Percentiles rank a stretch among this genome's conserved stretches.
These are phyloP conservation scores for Aspergillus phoenicis DNA, from an alignment of 2,329 filamentous ascomycete species.

Conservation along the genomic window DNA sequence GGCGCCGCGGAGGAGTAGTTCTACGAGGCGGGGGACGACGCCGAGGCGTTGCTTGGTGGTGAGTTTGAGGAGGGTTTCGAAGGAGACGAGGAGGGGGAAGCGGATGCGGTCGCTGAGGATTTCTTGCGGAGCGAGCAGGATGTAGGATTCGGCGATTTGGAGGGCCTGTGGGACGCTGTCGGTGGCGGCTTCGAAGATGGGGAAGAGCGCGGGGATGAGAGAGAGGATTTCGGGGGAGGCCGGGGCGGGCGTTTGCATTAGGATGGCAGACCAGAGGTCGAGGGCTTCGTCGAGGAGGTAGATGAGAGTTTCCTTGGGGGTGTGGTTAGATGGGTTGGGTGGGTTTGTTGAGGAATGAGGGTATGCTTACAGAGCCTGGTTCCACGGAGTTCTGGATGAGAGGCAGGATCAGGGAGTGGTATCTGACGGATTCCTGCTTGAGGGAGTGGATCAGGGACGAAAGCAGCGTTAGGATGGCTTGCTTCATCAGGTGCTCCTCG, in stretches of 20 bases:
- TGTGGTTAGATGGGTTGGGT: slow-evolving; percentile 10
- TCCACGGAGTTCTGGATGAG: slow-evolving; percentile 79
- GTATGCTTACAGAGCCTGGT: slow-evolving; percentile 63
- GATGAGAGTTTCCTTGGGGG: slow-evolving; percentile 61
- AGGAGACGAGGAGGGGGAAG: slow-evolving; percentile 39
- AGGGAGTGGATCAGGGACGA: slow-evolving; percentile 83
- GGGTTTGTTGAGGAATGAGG: not conserved
- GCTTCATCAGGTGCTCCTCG: slow-evolving; percentile 90
- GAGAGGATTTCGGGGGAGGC: slow-evolving; percentile 62
- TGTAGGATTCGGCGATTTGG: slow-evolving; percentile 69
- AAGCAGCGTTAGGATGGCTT: slow-evolving; percentile 84
- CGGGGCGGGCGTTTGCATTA: slow-evolving; percentile 66
- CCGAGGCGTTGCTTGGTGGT: slow-evolving; percentile 44
- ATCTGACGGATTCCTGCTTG: slow-evolving; percentile 73
- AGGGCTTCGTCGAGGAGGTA: slow-evolving; percentile 91
- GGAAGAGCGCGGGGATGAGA: slow-evolving; percentile 65
- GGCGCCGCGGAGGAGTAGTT: slow-evolving; percentile 66
- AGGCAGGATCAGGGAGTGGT: slow-evolving; percentile 78
- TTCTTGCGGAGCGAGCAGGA: slow-evolving; percentile 61
- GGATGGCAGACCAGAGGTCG: slow-evolving; percentile 80
- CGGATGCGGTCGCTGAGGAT: slow-evolving; percentile 45
- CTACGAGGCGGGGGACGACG: slow-evolving; percentile 54
- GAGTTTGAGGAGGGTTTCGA: slow-evolving; percentile 45
- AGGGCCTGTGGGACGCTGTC: slow-evolving; percentile 65
- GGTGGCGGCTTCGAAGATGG: slow-evolving; percentile 67